Conservation (phyloP, 257 asterid genomes). For the Lantana camara region DNA sequence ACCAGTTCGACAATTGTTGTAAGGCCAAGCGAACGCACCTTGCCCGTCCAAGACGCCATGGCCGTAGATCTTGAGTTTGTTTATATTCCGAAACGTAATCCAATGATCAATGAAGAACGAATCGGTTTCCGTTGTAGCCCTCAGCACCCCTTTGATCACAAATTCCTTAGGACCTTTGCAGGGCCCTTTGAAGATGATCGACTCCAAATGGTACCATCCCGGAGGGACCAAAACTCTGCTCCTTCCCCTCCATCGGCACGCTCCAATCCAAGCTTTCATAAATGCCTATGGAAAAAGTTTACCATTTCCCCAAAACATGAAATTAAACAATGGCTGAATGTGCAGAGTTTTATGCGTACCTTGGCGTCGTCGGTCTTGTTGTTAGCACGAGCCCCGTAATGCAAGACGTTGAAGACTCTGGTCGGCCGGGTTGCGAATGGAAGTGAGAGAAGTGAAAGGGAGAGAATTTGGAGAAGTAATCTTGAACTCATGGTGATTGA, state of each 20-base stretch:
- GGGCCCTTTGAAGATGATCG: conserved; percentile 48
- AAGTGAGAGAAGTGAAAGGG: conserved; percentile 2
- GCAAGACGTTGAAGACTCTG: conserved; percentile 24
- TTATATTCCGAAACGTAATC: conserved; percentile 41
- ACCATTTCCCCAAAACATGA: not conserved
- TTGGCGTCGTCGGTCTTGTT: conserved; percentile 31
- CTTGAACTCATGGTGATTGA: conserved; percentile 15
- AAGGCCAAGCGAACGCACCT: conserved; percentile 45
- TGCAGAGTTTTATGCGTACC: not conserved
- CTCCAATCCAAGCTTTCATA: conserved; percentile 43
- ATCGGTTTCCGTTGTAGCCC: conserved; percentile 31
- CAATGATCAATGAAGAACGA: conserved; percentile 36
- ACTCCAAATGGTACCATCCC: conserved; percentile 44
- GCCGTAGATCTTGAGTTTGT: conserved; percentile 36
- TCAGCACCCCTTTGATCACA: conserved; percentile 32
- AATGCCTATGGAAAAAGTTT: conserved; percentile 42
- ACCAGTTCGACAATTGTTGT: conserved; percentile 25
- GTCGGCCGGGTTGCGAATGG: not conserved
- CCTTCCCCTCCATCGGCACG: conserved; percentile 39
- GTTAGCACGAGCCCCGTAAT: conserved; percentile 21
- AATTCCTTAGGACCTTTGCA: conserved; percentile 34
- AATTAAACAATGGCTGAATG: not conserved
- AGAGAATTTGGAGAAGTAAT: conserved; percentile 6
- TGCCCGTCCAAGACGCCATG: conserved; percentile 48
- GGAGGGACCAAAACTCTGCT: conserved; percentile 39